A percentile compares a stretch with the other conserved stretches of the same genome.
Conservation (phyloP, 2,329 filamentous ascomycete species). For the Juglanconis juglandina region DNA sequence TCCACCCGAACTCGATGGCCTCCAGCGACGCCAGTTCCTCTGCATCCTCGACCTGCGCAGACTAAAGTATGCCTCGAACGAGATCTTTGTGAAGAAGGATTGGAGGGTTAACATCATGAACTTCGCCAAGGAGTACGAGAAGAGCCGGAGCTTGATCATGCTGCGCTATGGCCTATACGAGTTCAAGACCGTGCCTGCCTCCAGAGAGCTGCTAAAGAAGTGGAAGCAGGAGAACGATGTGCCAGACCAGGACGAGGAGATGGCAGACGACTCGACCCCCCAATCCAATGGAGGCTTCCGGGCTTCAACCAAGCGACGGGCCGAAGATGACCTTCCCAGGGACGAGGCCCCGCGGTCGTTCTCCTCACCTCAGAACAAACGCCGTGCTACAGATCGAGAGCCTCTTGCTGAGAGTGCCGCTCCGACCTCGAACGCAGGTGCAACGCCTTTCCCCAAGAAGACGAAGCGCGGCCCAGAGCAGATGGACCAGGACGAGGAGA, state of each 20-base stretch:
- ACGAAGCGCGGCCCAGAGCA: slow-evolving; percentile 52
- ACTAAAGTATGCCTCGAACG: slow-evolving; percentile 59
- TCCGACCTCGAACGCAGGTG: slow-evolving; percentile 21
- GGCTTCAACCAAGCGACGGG: slow-evolving; percentile 50
- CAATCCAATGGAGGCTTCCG: slow-evolving; percentile 29
- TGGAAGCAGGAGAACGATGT: slow-evolving; percentile 57
- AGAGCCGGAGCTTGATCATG: slow-evolving; percentile 59
- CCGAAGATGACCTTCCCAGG: slow-evolving; percentile 46
- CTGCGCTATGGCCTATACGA: slow-evolving; percentile 60
- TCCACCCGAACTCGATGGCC: slow-evolving; percentile 54
- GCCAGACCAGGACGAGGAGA: slow-evolving; percentile 44
- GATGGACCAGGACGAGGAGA: slow-evolving; percentile 41
- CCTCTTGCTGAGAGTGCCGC: slow-evolving; percentile 34
- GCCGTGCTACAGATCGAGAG: slow-evolving; percentile 41
- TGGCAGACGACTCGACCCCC: slow-evolving; percentile 22
- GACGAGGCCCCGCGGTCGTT: slow-evolving; percentile 34
- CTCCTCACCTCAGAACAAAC: slow-evolving; percentile 43
- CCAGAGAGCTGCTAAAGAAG: slow-evolving; percentile 53
- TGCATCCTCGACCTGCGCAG: slow-evolving; percentile 60
- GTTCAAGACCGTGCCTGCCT: slow-evolving; percentile 60
- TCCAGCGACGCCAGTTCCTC: slow-evolving; percentile 60
- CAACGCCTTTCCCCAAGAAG: slow-evolving; percentile 38
- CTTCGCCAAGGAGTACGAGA: slow-evolving; percentile 63
- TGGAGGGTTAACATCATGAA: slow-evolving; percentile 62
- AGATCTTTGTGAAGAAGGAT: slow-evolving; percentile 58